Evolutionary conservation across 1,284 basidiomycete species (phyloP), one percentile per base, ranked within the genome.

Genomic region (Marasmius sp.): DNA sequence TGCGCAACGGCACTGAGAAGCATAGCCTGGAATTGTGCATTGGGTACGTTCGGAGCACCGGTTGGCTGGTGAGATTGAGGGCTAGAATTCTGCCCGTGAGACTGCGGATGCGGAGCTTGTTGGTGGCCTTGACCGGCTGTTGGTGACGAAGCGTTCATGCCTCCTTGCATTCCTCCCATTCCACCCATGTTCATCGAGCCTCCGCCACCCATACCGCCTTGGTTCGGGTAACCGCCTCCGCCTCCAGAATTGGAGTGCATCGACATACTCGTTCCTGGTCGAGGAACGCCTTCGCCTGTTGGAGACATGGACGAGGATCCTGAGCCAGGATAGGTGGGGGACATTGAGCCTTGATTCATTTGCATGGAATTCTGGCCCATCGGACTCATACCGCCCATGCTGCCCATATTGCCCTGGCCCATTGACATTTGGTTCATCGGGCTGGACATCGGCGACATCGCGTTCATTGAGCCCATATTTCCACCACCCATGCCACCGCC

Each of bases 151-250:
- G 52, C 12, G n/a, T 34, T 37, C 52, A 54, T 38, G 18, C 33
- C 52, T 37, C 52, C 52, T 9, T 33, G 11, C 52, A 54, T 54
- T 34, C 36, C 36, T n/a, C 57, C 63, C 63, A 52, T 58, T n/a
- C 65, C 63, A 20, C 64, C 66, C 63, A 69, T 65, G 61, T 68
- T 70, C 59, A 52, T 58, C 48, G 62, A 45, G 51, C 38, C 63
- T 3, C 63, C 61, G 52, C 43, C 43, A 12, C 57, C 48, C 60
- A 61, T 58, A 16, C 60, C 59, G 18, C 58, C 52, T 54, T 36
- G 52, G 20, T 36, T 36, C 16, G 33, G 52, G 20, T 38, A 54
- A n/a, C 52, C 52, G 36, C 61, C 58, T 61, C 34, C 55, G 50
- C 64, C 27, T 27, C 27, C 64, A 61, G 56, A 54, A 64, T 47